phyloP scores from a whole-genome alignment of 768 basidiomycete genomes.

The Trametes elegans region DNA sequence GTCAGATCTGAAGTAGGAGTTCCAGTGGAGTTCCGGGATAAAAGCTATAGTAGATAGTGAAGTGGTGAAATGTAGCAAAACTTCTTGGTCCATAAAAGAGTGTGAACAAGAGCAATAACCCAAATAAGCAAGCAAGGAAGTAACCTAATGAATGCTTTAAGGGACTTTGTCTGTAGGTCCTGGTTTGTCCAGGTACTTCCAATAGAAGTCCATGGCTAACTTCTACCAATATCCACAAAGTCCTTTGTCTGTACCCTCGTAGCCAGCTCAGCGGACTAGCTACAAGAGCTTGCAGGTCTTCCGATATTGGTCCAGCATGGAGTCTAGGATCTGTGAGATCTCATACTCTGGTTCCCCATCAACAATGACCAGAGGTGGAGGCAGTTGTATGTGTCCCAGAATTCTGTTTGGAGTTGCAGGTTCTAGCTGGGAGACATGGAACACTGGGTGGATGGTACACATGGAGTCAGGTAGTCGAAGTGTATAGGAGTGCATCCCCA shows the following conservation, averaged over 20 bases:
- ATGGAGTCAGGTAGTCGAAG: slow-evolving; percentile 22
- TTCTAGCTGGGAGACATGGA: slow-evolving; percentile 24
- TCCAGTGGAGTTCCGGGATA: no score
- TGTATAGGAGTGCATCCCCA: slow-evolving; percentile 21
- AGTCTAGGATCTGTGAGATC: slow-evolving; percentile 14
- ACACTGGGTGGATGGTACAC: slow-evolving; percentile 21
- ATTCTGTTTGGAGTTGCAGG: no score
- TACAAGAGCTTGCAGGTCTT: neutral
- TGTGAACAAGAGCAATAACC: no score
- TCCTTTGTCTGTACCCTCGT: neutral
- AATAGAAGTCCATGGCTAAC: neutral
- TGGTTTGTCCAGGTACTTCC: neutral
- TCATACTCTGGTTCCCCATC: slow-evolving; percentile 12
- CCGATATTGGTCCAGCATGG: slow-evolving; percentile 3
- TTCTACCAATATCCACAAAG: slow-evolving; percentile 3
- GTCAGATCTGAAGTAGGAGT: no score
- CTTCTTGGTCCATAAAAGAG: no score
- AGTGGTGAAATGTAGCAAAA: no score
- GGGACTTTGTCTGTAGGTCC: no score
- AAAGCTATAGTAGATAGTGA: no score
- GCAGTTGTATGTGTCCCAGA: slow-evolving; percentile 1
- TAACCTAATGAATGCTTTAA: no score
- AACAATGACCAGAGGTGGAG: slow-evolving; percentile 9
- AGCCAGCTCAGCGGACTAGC: slow-evolving; percentile 1
- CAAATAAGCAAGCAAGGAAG: no score